phyloP scores from a whole-genome alignment of 129 eudicot species.

The Arctium minus region DNA sequence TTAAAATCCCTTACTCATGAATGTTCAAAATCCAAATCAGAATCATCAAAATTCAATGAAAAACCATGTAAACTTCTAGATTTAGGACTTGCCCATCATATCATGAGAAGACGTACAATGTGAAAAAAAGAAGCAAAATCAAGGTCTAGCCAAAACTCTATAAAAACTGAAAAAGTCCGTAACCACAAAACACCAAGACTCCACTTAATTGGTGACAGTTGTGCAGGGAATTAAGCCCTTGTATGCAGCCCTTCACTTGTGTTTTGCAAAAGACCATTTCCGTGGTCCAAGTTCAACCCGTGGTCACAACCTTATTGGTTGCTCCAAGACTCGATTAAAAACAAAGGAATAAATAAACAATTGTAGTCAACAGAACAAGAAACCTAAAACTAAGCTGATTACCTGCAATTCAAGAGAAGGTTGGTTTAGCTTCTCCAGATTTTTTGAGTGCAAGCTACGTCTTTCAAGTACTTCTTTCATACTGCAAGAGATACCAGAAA shows the following conservation, averaged over 20 bases:
- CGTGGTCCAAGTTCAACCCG: not conserved
- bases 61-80: not conserved
- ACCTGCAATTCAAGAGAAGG: conserved; percentile 95
- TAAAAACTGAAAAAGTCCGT: not conserved
- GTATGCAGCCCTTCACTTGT: not conserved
- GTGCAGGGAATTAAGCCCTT: not conserved
- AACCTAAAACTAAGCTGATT: not conserved
- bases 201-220: not conserved
- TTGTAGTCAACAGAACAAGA: not conserved
- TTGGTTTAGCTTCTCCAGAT: conserved; percentile 64
- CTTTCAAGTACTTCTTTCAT: conserved; percentile 77
- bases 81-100: not conserved
- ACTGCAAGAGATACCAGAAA: conserved; percentile 30
- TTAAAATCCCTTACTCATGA: not conserved
- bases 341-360: not conserved
- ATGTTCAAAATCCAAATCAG: not conserved
- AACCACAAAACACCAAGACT: not conserved
- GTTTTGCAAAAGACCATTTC: not conserved
- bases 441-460: conserved; percentile 80
- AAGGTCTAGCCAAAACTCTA: not conserved
- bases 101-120: not conserved
- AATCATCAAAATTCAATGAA: not conserved
- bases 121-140: not conserved
- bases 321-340: conserved; percentile 5
- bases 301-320: conserved; percentile 6